A percentile compares a stretch with the other conserved stretches of the same genome.
Conservation (phyloP, 2,329 filamentous ascomycete genomes). For the Arthrobotrys entomopaga region DNA sequence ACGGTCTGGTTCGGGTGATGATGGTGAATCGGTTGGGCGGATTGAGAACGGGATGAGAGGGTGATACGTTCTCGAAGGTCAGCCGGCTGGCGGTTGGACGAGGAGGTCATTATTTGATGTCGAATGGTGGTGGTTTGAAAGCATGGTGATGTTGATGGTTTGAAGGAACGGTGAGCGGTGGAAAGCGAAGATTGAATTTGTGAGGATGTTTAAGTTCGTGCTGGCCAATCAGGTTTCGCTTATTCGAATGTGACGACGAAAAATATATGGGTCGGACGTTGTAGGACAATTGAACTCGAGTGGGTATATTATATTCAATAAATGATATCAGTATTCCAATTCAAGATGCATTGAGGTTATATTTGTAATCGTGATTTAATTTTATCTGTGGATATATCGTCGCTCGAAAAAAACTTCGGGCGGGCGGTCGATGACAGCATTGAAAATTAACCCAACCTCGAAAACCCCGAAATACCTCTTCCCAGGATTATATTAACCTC, state of each 20-base stretch:
- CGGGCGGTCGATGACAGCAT: constrained; percentile 34
- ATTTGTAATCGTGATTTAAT: background rate
- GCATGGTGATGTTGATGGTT: constrained; percentile 7
- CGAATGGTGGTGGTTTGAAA: constrained; percentile 1
- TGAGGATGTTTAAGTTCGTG: background rate
- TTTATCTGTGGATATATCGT: background rate
- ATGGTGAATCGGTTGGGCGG: constrained; percentile 3
- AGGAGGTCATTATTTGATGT: constrained; percentile 16
- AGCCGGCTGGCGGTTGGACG: constrained; percentile 27
- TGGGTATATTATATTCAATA: too few relatives aligned
- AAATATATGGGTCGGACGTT: too few relatives aligned
- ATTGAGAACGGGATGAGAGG: constrained; percentile 28
- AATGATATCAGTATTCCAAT: too few relatives aligned
- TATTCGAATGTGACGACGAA: constrained; percentile 23
- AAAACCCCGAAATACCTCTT: too few relatives aligned
- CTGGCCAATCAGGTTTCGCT: constrained; percentile 53
- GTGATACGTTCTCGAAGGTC: constrained; percentile 12
- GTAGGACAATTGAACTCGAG: too few relatives aligned
- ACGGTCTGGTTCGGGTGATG: constrained; percentile 9
- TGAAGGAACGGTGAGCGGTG: background rate
- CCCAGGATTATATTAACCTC: background rate
- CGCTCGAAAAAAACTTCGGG: background rate
- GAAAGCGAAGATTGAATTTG: background rate
- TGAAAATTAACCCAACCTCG: constrained; percentile 25
- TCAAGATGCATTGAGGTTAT: background rate